Evolutionary conservation across 345 rosid species (phyloP).

Genomic region (Hevea brasiliensis): DNA sequence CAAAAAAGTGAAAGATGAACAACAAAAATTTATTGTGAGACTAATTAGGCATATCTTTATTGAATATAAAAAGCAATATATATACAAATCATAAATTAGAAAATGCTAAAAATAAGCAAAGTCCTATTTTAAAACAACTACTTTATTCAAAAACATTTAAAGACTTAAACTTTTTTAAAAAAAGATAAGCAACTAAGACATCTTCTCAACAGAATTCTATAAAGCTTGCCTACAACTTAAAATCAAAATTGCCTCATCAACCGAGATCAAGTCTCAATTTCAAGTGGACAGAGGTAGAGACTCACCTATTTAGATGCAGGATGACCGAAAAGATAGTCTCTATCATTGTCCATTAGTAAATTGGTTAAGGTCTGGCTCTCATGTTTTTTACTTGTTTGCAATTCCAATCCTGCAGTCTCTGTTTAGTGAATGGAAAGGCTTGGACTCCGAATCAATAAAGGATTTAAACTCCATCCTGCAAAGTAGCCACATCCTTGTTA

Average conservation of each 20-base stretch:
- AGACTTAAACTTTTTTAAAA: too few relatives aligned
- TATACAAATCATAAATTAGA: too few relatives aligned
- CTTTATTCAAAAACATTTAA: too few relatives aligned
- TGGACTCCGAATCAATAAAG: constrained; percentile 46
- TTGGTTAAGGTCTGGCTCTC: constrained; percentile 46
- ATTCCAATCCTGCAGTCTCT: constrained; percentile 46
- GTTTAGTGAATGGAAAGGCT: constrained; percentile 55
- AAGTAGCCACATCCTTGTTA: constrained; percentile 32
- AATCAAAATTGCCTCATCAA: constrained; percentile 1
- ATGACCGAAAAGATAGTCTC: constrained; percentile 49
- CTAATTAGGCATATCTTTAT: too few relatives aligned
- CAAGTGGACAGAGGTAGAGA: not conserved
- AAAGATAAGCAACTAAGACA: too few relatives aligned
- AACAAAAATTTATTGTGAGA: too few relatives aligned
- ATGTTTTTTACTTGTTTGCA: constrained; percentile 45
- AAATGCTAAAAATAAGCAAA: too few relatives aligned
- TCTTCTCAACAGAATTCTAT: too few relatives aligned
- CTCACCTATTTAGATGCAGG: constrained; percentile 40
- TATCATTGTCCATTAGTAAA: constrained; percentile 34
- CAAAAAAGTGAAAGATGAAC: too few relatives aligned
- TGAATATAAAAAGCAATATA: too few relatives aligned
- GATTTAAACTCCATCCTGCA: constrained; percentile 45
- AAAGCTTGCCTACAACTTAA: not conserved
- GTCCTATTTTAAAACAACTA: too few relatives aligned
- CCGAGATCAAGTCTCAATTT: not conserved